These are phyloP conservation scores for Globomyces sp. DNA, from an alignment of 371 early-diverging fungal genomes.

Conservation along the genomic window DNA sequence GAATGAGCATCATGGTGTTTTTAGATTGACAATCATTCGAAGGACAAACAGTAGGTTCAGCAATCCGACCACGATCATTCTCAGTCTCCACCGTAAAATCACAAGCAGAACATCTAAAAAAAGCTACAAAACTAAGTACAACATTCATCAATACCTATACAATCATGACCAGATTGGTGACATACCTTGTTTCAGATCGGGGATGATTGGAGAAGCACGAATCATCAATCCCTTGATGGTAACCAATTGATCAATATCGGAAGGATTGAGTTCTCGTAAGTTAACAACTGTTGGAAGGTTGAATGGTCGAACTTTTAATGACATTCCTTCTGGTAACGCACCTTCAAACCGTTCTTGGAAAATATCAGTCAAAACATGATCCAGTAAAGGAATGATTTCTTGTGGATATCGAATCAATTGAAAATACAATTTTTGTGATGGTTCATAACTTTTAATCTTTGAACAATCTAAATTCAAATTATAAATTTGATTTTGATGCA, in stretches of 20 bases:
- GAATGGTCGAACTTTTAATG: constrained; percentile 80
- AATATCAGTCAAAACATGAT: constrained; percentile 81
- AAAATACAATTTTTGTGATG: constrained; percentile 67
- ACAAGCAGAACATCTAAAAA: constrained; percentile 90
- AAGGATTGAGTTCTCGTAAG: constrained; percentile 94
- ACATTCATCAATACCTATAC: not conserved
- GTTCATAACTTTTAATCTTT: constrained; percentile 72
- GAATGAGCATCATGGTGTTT: constrained; percentile 85
- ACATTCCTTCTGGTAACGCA: constrained; percentile 44
- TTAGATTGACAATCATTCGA: constrained; percentile 68
- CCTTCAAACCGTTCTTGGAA: constrained; percentile 73
- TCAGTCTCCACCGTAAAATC: constrained; percentile 78
- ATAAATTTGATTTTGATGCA: constrained; percentile 18
- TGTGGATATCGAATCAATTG: constrained; percentile 95
- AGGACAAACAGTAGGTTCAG: constrained; percentile 88
- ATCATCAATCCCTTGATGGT: constrained; percentile 96
- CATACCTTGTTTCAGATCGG: constrained; percentile 77
- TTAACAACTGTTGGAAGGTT: constrained; percentile 79
- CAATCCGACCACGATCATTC: constrained; percentile 88
- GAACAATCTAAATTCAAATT: constrained; percentile 88
- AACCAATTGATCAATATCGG: constrained; percentile 97
- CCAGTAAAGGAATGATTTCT: constrained; percentile 97
- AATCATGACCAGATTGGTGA: constrained; percentile 38
- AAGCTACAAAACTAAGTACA: constrained; percentile 48
- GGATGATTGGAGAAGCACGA: constrained; percentile 90